Evolutionary conservation across 2,329 filamentous ascomycete genomes (phyloP).

Genomic region (Calonectria leucothoes): DNA sequence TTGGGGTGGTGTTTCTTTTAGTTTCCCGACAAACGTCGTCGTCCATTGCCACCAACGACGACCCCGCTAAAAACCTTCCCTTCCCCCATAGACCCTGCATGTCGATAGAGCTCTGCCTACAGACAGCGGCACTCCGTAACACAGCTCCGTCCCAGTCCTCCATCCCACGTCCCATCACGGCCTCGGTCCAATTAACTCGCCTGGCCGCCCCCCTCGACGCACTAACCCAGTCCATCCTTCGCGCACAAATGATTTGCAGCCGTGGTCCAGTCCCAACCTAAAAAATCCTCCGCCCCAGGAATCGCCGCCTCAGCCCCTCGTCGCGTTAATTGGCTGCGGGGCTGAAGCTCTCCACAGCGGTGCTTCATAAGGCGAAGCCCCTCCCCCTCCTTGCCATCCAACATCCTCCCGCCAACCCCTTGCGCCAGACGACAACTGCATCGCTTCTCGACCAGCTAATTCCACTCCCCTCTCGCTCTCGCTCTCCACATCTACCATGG

Average conservation of each 20-base stretch:
- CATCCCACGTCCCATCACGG: background rate
- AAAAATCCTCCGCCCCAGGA: background rate
- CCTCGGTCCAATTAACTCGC: background rate
- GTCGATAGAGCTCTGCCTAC: background rate
- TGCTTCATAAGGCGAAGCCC: background rate
- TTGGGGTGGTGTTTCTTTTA: background rate
- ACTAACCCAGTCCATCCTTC: background rate
- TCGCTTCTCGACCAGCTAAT: no score
- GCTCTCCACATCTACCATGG: background rate
- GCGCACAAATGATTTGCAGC: background rate
- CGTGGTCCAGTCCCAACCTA: background rate
- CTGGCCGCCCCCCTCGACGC: background rate
- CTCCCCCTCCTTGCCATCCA: background rate
- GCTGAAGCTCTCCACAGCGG: background rate
- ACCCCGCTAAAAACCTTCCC: background rate
- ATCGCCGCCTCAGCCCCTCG: background rate
- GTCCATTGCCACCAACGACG: background rate
- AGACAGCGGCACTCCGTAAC: no score
- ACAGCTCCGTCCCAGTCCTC: background rate
- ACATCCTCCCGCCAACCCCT: background rate
- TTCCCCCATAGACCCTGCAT: background rate
- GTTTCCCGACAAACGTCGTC: background rate
- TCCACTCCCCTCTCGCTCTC: background rate
- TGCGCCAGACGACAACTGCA: background rate
- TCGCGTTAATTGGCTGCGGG: constrained; percentile 1